Evolutionary conservation across 345 rosid genomes (phyloP), one percentile per base, ranked within the genome.

Genomic region (Capsella bursapastoris): DNA sequence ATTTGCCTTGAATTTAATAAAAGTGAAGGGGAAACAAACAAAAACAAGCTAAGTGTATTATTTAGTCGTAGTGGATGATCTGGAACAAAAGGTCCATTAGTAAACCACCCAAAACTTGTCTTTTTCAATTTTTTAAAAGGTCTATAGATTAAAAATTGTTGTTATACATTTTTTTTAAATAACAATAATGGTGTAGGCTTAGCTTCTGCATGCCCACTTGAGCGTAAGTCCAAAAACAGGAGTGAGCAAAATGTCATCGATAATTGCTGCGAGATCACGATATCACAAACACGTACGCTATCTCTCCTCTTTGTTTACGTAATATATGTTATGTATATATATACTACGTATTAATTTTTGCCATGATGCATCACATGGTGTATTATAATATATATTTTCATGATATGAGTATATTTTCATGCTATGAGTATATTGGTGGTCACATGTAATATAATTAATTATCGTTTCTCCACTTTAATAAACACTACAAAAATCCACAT

Each of bases 51-150:
- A 67, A 60, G 14, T 64, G 57, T 49, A 27, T 37, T 37, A 37
- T 35, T 0, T 28, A 68, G 6, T 34, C 7, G 37, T 28, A n/a
- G 50, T 76, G 64, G 64, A 43, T 76, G 64, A 62, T 55, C n/a
- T 76, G 80, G 75, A 76, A 76, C 80, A 76, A 64, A 64, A 70
- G 61, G 48, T 70, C 80, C 80, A 76, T 57, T 64, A 38, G 61
- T 69, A 63, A 63, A 61, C 80, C 75, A 70, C 80, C 71, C 80
- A 76, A 70, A 70, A 76, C 75, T 63, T 64, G 65, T 76, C 79
- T 76, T 76, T 76, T 53, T 45, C 68, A 63, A 2, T 29, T 34
- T 76, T 63, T 44, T 44, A 1, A 43, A 47, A 43, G 37, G 61
- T 14, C 72, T 58, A 57, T 47, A 25, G 18, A 12, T 69, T 68